Conservation (phyloP, 2,329 filamentous ascomycete species). For the Fusarium armeniacum region DNA sequence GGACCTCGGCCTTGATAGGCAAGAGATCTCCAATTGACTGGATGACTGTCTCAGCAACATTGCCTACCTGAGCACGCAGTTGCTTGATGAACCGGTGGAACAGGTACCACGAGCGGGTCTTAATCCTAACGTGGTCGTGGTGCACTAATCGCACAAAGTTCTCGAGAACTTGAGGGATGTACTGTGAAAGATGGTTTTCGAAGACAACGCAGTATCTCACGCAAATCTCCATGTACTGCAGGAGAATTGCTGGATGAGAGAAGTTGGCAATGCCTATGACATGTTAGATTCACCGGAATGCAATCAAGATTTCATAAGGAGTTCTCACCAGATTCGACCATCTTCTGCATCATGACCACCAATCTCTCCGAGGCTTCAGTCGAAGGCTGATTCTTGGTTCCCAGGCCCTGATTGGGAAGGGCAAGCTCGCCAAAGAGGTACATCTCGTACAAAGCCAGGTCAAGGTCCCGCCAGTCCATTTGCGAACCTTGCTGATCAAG, state of each 20-base stretch:
- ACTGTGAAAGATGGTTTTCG: constrained; percentile 78
- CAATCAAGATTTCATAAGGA: background rate
- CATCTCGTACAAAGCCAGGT: constrained; percentile 95
- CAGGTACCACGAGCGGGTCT: constrained; percentile 94
- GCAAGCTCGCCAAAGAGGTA: constrained; percentile 94
- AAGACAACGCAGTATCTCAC: constrained; percentile 95
- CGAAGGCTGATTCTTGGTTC: constrained; percentile 85
- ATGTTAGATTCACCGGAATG: constrained; percentile 29
- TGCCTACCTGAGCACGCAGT: constrained; percentile 84
- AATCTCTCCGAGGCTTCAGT: constrained; percentile 84
- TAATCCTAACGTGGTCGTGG: constrained; percentile 87
- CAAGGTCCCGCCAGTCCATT: constrained; percentile 94
- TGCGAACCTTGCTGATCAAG: constrained; percentile 79
- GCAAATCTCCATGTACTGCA: constrained; percentile 99
- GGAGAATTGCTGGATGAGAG: constrained; percentile 88
- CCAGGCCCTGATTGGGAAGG: constrained; percentile 88
- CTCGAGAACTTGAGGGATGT: constrained; percentile 89
- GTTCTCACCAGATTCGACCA: constrained; percentile 89
- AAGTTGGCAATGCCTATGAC: constrained; percentile 82
- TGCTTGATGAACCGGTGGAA: constrained; percentile 95
- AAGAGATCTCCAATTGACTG: constrained; percentile 90
- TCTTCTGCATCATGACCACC: constrained; percentile 92
- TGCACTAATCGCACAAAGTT: constrained; percentile 93
- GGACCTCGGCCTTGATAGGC: constrained; percentile 89
- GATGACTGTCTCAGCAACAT: constrained; percentile 92